Evolutionary conservation across 2,329 filamentous ascomycete genomes (phyloP).

Genomic region (Sarocladium oryzae): DNA sequence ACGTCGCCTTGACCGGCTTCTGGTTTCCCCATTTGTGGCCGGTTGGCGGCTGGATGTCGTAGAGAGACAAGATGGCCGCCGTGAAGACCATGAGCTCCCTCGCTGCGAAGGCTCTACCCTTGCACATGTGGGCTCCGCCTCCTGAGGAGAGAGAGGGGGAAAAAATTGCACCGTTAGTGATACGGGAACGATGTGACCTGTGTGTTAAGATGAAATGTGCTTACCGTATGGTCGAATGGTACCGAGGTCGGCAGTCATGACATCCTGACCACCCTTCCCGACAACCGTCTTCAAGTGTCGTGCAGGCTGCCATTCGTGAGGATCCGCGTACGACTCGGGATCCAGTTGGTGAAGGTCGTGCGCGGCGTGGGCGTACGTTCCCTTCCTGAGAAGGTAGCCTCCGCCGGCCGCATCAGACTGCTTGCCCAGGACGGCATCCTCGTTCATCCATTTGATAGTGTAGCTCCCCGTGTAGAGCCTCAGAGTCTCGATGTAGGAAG

Average conservation of each 20-base stretch:
- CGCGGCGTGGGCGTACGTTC: conserved; percentile 27
- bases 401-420: conserved; percentile 16
- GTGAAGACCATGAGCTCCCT: conserved; percentile 29
- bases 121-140: conserved; percentile 24
- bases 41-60: conserved; percentile 26
- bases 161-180: too few relatives aligned
- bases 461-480: conserved; percentile 30
- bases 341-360: conserved; percentile 29
- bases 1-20: conserved; percentile 18
- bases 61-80: conserved; percentile 28
- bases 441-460: conserved; percentile 22
- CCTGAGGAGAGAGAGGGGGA: conserved; percentile 16
- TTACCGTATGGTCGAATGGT: conserved; percentile 27
- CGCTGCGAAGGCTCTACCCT: conserved; percentile 24
- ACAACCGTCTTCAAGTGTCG: conserved; percentile 24
- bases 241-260: conserved; percentile 17
- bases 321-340: conserved; percentile 24
- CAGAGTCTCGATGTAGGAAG: conserved; percentile 33
- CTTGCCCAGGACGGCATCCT: conserved; percentile 26
- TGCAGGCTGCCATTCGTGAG: conserved; percentile 27
- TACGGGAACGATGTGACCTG: too few relatives aligned
- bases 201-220: conserved; percentile 14
- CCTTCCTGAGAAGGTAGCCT: conserved; percentile 25
- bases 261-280: conserved; percentile 19
- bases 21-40: conserved; percentile 21